These are phyloP conservation scores for Vachellia collinsii DNA, from an alignment of 306 rosid genomes.

Conservation along the genomic window DNA sequence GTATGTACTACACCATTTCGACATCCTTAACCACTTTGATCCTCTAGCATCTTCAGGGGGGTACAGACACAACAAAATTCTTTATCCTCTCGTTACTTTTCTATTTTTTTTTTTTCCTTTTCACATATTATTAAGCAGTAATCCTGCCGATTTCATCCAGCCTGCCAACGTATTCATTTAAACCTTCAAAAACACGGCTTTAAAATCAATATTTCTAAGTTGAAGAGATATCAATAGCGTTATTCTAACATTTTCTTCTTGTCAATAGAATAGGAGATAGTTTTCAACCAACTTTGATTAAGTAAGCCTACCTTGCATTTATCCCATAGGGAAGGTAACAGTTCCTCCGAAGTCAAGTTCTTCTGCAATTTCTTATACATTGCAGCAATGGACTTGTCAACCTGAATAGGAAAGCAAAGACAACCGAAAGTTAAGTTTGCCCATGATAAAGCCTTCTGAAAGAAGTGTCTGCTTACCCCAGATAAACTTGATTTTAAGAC, in stretches of 20 bases:
- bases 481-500: conserved; percentile 86
- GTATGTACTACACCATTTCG: neutral
- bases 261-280: conserved; percentile 17
- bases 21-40: neutral
- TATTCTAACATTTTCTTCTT: conserved; percentile 7
- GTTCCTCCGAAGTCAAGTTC: conserved; percentile 91
- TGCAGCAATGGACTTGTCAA: conserved; percentile 78
- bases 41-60: neutral
- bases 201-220: neutral
- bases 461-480: conserved; percentile 64
- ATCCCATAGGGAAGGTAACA: conserved; percentile 96
- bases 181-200: conserved; percentile 19
- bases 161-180: conserved; percentile 7
- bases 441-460: conserved; percentile 18
- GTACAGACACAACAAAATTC: neutral
- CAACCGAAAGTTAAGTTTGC: conserved; percentile 18
- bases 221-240: conserved; percentile 4
- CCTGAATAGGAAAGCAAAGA: conserved; percentile 51
- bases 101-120: neutral
- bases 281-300: conserved; percentile 17
- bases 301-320: conserved; percentile 86
- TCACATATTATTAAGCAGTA: conserved; percentile 3
- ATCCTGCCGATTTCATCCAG: conserved; percentile 9
- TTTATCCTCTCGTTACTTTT: conserved; percentile 5
- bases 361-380: conserved; percentile 97